Evolutionary conservation across 805 yeast species (phyloP), one percentile per base, ranked within the genome.

Genomic region (Candida ovalis): DNA sequence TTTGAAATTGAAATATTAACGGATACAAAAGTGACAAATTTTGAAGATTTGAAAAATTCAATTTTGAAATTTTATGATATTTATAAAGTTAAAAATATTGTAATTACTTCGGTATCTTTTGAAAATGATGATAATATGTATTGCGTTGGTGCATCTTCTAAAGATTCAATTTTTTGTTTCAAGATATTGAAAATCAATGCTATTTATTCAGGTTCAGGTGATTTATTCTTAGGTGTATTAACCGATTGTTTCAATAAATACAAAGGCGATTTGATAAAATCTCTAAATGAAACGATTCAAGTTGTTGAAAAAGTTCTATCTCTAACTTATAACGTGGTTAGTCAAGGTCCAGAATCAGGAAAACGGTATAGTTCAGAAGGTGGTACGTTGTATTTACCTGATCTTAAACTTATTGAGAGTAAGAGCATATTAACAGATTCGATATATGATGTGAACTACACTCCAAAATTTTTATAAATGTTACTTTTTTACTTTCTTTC

Each of bases 141-240:
- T 56, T 76, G 74, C 47, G 70, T 76, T 9, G 83, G 84, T 19
- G 62, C 70, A 12, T 62, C 67, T 3, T 53, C 58, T 10, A 57
- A 47, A 4, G 47, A 40, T 2, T 21, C 43, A 2, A 39, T 57
- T 4, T 73, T 74, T 45, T 63, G 65, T 37, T 68, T 72, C 41
- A 70, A 72, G 22, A 74, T 82, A 1, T 69, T 73, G 4, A 66
- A 69, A 54, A 77, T 86, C 12, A 67, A 76, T 19, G 88, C 89
- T 9, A 67, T 72, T 1, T 86, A 85, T 61, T 82, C 81, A 37
- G 94, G 94, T 1, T 77, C 87, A 49, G 94, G 94, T 2, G 94
- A 86, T 60, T 64, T 86, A 17, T 84, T 86, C 61, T 71, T 82
- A 2, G 89, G 84, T 0, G 59, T 86, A 15, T 53, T 86, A 18